Evolutionary conservation across 495 filamentous ascomycete species (phyloP).

Genomic region (Chaetomium fimeti): DNA sequence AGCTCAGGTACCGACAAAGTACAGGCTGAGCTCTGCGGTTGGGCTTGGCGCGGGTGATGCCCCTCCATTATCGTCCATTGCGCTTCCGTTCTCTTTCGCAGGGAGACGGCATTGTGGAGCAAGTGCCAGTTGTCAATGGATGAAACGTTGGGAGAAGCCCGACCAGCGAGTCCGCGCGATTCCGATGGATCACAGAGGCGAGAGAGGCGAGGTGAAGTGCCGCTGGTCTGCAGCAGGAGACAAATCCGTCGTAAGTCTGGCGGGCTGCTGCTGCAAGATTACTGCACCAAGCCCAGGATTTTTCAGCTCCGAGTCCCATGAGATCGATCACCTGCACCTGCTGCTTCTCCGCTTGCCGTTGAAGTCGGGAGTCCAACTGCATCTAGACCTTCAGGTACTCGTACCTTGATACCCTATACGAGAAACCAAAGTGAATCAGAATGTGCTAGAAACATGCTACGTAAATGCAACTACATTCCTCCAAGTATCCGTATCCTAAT

Average conservation of each 20-base stretch:
- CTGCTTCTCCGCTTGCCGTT: not conserved
- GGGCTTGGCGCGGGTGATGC: not conserved
- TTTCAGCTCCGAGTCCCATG: slow-evolving; percentile 3
- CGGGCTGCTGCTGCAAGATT: not conserved
- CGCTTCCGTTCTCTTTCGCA: not conserved
- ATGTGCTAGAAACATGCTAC: no score
- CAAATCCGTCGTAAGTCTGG: not conserved
- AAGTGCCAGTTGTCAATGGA: slow-evolving; percentile 8
- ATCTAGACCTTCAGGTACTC: no score
- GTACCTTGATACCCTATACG: no score
- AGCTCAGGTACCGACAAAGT: no score
- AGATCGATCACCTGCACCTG: slow-evolving; percentile 8
- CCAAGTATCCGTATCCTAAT: no score
- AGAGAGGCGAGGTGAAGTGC: not conserved
- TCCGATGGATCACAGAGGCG: not conserved
- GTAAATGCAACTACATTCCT: no score
- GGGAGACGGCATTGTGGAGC: not conserved
- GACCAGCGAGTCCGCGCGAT: not conserved
- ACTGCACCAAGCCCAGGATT: not conserved
- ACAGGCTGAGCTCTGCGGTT: not conserved
- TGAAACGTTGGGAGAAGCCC: not conserved
- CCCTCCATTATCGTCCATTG: not conserved
- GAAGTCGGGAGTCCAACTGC: no score
- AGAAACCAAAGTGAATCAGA: no score
- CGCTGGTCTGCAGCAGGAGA: not conserved